Base-by-base conservation (phyloP, 106 monocot species). In the Dendrobium officinale region DNA sequence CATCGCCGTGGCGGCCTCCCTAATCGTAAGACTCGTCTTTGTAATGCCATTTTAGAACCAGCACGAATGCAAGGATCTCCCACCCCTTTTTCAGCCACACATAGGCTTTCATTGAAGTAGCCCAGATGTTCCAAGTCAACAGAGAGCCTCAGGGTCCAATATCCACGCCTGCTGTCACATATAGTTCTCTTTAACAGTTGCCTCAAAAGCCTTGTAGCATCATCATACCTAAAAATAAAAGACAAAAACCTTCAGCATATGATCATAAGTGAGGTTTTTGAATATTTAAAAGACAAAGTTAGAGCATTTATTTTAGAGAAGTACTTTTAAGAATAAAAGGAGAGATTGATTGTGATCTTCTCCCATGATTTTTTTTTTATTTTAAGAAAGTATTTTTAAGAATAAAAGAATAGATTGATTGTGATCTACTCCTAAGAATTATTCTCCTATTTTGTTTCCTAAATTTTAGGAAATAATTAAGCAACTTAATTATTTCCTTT, bases 41-140 rank as follows among this genome's bases (percentile, higher is more conserved):
- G 95, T 44, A 99, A 75, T 77, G 98, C 98, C 48, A 95, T 79
- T 91, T 81, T 95, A 80, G 91, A 90, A 78, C 98, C 98, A 84
- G 98, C 89, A 86, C 93, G 92, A 83, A 99, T 90, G 89, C 92
- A 94, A 42, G 89, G 82, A 91, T 99, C 98, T 44, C 33, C 45
- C 45, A 93, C 72, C 5, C 95, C 98, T 85, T 91, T 87, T 86
- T 99, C 98, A 66, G 95, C 95, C 82, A 95, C 83, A 42, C 77
- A 86, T 74, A 99, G 92, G 42, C 98, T 99, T 83, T 99, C 95
- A 83, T 85, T 91, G 51, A 87, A 42, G 67, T 67, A 81, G 73
- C 85, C 83, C 61, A 90, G 75, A 78, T 99, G 98, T 80, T 99
- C 98, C 84, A 99, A 86, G 82, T 99, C 93, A 85, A 99, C 70